These are phyloP conservation scores for Tolypocladium endophyticum DNA, from an alignment of 2,329 filamentous ascomycete genomes.

Conservation along the genomic window DNA sequence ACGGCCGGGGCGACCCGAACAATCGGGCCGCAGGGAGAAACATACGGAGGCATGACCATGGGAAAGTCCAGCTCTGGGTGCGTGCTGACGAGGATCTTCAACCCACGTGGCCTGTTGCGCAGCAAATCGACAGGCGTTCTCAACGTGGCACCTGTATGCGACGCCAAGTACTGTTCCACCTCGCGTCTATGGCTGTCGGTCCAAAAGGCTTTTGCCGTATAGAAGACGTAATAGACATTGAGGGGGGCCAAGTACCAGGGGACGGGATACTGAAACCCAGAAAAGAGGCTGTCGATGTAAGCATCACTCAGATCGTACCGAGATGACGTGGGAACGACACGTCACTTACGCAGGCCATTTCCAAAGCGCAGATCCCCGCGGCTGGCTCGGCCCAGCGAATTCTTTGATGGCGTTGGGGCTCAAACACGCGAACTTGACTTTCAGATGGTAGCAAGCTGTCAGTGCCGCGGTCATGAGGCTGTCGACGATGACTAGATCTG, in stretches of 20 bases:
- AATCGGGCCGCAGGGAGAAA: constrained; percentile 36
- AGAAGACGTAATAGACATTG: constrained; percentile 28
- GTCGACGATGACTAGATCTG: constrained; percentile 31
- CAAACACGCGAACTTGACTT: constrained; percentile 23
- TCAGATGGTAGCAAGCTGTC: constrained; percentile 27
- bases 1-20: constrained; percentile 22
- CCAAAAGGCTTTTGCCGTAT: constrained; percentile 10
- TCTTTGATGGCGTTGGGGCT: constrained; percentile 34
- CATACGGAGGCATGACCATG: constrained; percentile 24
- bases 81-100: constrained; percentile 16
- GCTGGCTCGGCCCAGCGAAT: constrained; percentile 27
- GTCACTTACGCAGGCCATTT: constrained; percentile 25
- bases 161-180: constrained; percentile 2
- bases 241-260: constrained; percentile 29
- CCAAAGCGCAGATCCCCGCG: constrained; percentile 20
- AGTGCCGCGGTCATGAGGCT: constrained; percentile 30
- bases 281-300: constrained; percentile 22
- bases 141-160: constrained; percentile 7
- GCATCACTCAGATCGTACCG: neutral
- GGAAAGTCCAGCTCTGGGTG: constrained; percentile 28
- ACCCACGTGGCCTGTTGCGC: constrained; percentile 4
- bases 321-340: neutral
- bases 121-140: constrained; percentile 12
- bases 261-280: constrained; percentile 33
- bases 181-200: constrained; percentile 9